Percentiles rank a stretch among this genome's conserved stretches.
Evolutionary conservation across 1,139 yeast genomes (phyloP).

Genomic region (Candida pseudoviswanathii): DNA sequence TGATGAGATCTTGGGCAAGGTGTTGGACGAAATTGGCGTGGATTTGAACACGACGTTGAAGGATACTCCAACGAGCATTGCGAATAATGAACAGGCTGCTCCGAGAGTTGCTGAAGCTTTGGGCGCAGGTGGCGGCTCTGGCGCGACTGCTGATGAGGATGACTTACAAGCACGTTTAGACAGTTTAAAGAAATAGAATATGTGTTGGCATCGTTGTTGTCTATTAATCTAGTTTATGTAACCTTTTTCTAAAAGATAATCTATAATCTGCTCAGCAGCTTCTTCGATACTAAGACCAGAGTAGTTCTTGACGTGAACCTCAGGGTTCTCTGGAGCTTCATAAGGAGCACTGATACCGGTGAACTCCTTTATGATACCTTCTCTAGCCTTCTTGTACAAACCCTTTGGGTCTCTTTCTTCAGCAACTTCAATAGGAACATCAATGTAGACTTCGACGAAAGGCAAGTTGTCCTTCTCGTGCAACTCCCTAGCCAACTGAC

Average conservation of each 20-base stretch:
- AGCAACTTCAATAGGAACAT: conserved; percentile 90
- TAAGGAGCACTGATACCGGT: conserved; percentile 96
- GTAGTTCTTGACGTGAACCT: conserved; percentile 77
- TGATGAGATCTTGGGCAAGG: conserved; percentile 89
- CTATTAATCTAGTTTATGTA: conserved; percentile 29
- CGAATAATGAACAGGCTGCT: conserved; percentile 28
- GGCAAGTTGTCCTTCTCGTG: conserved; percentile 77
- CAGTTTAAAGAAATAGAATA: conserved; percentile 62
- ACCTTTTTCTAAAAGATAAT: conserved; percentile 62
- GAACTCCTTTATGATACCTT: conserved; percentile 90
- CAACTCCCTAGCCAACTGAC: conserved; percentile 81
- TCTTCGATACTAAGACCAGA: conserved; percentile 70
- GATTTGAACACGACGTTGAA: conserved; percentile 72
- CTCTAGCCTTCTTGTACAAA: conserved; percentile 92
- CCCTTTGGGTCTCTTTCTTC: conserved; percentile 98
- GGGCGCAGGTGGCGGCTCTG: conserved; percentile 22
- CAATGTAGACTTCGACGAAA: conserved; percentile 87
- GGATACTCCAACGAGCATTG: conserved; percentile 63
- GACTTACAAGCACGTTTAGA: conserved; percentile 88
- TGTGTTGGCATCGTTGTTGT: neutral
- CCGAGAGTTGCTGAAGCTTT: conserved; percentile 54
- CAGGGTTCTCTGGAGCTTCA: conserved; percentile 87
- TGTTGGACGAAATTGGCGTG: conserved; percentile 93
- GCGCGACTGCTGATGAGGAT: conserved; percentile 60
- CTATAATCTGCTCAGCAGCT: conserved; percentile 71